These are phyloP conservation scores for Paramyrothecium sp. DNA, from an alignment of 2,329 filamentous ascomycete genomes.

Conservation along the genomic window DNA sequence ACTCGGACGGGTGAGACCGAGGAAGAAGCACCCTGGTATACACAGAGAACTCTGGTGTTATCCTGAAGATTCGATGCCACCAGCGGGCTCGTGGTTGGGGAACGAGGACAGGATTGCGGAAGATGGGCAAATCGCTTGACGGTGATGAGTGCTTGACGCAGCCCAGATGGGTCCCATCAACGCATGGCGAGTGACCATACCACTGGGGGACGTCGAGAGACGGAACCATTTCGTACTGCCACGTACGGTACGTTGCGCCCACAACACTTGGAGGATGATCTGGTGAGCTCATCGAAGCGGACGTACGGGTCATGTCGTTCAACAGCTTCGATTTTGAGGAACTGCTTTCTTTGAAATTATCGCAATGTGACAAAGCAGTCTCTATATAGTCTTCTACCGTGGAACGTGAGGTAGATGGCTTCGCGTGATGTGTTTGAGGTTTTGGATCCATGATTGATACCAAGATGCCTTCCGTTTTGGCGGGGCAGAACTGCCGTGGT, in stretches of 20 bases:
- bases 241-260: no score
- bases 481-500: not conserved
- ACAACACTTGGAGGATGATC: no score
- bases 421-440: not conserved
- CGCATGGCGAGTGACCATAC: not conserved
- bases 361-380: not conserved
- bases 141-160: not conserved
- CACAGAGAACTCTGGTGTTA: not conserved
- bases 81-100: not conserved
- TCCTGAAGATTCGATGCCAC: not conserved
- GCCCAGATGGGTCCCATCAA: not conserved
- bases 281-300: not conserved
- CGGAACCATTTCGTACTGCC: no score
- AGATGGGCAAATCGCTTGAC: not conserved
- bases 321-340: not conserved
- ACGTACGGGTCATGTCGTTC: not conserved
- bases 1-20: not conserved
- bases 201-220: not conserved
- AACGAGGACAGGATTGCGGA: not conserved
- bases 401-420: not conserved
- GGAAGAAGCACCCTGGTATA: not conserved
- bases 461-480: not conserved
- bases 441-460: not conserved
- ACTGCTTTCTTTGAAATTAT: not conserved
- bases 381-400: not conserved